Conservation (phyloP, 2,329 filamentous ascomycete species). For the Colletotrichum tanaceti region DNA sequence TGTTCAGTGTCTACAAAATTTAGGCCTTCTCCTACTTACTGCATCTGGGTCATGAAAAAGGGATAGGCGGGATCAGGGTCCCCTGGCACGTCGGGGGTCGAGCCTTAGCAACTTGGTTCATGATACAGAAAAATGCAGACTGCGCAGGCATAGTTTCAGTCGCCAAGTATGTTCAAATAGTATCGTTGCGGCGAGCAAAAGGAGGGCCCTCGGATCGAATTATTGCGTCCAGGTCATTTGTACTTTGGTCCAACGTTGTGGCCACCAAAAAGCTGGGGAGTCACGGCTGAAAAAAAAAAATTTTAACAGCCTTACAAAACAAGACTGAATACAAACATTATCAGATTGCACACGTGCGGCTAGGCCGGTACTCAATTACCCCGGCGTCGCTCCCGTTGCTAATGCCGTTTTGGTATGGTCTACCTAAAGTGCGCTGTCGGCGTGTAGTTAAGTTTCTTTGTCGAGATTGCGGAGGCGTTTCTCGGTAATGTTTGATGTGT, state of each 20-base stretch:
- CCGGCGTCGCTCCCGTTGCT: no score
- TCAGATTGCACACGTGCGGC: slow-evolving; percentile 13
- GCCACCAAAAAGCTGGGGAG: slow-evolving; percentile 25
- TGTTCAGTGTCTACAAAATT: slow-evolving; percentile 35
- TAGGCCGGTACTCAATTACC: neutral
- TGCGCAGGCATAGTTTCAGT: neutral
- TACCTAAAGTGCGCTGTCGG: neutral
- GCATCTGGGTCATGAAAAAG: slow-evolving; percentile 26
- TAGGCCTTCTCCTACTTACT: slow-evolving; percentile 26
- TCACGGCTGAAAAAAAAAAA: slow-evolving; percentile 16
- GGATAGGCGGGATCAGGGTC: slow-evolving; percentile 2
- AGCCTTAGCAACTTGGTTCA: slow-evolving; percentile 3
- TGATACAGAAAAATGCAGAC: slow-evolving; percentile 10
- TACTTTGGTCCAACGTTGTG: slow-evolving; percentile 9
- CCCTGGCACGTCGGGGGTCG: slow-evolving; percentile 12
- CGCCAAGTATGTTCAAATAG: slow-evolving; percentile 1
- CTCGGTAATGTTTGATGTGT: neutral
- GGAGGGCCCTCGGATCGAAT: neutral
- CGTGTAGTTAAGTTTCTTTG: neutral
- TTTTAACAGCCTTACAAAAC: slow-evolving; percentile 15
- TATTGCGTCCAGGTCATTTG: slow-evolving; percentile 19
- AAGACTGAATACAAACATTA: slow-evolving; percentile 36
- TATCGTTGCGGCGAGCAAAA: slow-evolving; percentile 9
- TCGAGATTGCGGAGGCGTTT: neutral
- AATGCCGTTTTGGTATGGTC: neutral